These are phyloP conservation scores for Oryza coarctata DNA, from an alignment of 176 grass and related monocot genomes.

Conservation along the genomic window DNA sequence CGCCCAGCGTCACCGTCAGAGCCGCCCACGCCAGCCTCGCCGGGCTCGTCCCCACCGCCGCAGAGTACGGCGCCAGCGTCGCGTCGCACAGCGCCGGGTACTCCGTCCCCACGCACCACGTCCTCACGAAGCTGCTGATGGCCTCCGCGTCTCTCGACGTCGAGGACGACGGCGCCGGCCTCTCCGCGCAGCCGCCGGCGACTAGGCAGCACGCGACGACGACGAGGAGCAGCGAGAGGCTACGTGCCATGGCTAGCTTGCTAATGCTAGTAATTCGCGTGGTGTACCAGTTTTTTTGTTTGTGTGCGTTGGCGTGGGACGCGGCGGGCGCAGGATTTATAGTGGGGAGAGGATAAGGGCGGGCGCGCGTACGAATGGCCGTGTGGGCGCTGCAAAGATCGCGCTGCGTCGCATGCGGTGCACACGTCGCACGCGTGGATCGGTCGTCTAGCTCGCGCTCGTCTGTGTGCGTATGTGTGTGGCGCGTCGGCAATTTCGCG, in stretches of 20 bases:
- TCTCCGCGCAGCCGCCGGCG: not conserved
- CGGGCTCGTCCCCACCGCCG: constrained; percentile 30
- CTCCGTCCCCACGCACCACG: constrained; percentile 47
- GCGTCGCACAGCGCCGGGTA: constrained; percentile 52
- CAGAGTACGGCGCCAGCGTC: constrained; percentile 46
- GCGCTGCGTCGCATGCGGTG: not conserved
- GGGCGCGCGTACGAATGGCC: not conserved
- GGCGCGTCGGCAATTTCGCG: too few relatives aligned
- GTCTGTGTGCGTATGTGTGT: not conserved
- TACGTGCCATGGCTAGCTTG: constrained; percentile 24
- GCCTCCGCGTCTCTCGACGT: too few relatives aligned
- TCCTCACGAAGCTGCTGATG: constrained; percentile 22
- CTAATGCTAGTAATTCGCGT: not conserved
- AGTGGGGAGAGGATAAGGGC: constrained; percentile 1
- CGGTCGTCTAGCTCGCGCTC: too few relatives aligned
- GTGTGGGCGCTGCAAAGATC: not conserved
- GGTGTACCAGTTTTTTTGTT: too few relatives aligned
- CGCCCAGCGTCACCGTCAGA: constrained; percentile 34
- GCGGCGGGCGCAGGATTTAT: not conserved
- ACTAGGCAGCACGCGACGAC: not conserved
- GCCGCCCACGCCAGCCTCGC: constrained; percentile 42
- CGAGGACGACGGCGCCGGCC: not conserved
- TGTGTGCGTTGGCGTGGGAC: not conserved
- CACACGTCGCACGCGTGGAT: not conserved
- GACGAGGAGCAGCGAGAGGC: not conserved